These are phyloP conservation scores for Fraxinus platypoda DNA, from an alignment of 305 asterid genomes.

Conservation along the genomic window DNA sequence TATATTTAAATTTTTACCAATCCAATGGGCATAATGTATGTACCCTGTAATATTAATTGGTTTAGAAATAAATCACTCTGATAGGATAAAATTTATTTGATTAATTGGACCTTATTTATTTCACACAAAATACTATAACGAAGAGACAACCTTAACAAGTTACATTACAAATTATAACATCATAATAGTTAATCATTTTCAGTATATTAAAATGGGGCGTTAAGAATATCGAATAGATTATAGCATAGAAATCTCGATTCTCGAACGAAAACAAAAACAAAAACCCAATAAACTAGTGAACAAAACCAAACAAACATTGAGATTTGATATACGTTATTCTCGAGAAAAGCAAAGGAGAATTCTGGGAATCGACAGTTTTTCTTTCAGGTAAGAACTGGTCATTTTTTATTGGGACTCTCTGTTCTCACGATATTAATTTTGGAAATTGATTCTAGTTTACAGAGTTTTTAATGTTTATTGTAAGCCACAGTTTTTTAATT, in stretches of 20 bases:
- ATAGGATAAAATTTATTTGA: too few relatives aligned
- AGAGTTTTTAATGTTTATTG: neutral
- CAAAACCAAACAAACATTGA: slow-evolving; percentile 13
- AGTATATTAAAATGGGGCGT: neutral
- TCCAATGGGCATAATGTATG: neutral
- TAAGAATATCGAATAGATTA: slow-evolving; percentile 27
- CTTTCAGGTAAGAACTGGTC: slow-evolving; percentile 34
- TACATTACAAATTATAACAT: too few relatives aligned
- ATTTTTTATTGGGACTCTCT: neutral
- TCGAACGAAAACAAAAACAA: slow-evolving; percentile 4
- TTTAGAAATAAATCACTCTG: neutral
- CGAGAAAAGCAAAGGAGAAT: slow-evolving; percentile 12
- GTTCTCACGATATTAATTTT: neutral
- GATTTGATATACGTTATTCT: slow-evolving; percentile 15
- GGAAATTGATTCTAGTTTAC: neutral
- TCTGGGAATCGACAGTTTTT: slow-evolving; percentile 15
- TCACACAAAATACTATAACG: too few relatives aligned
- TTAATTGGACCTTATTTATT: too few relatives aligned
- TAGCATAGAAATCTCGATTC: slow-evolving; percentile 31
- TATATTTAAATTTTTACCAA: too few relatives aligned
- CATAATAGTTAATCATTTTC: too few relatives aligned
- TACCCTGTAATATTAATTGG: neutral
- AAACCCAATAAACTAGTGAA: slow-evolving; percentile 26
- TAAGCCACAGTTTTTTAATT: neutral
- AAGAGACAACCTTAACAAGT: too few relatives aligned